Percentiles rank a stretch among this genome's conserved stretches.
phyloP scores from a whole-genome alignment of 2,329 filamentous ascomycete species.

The Xylariaceae sp. region DNA sequence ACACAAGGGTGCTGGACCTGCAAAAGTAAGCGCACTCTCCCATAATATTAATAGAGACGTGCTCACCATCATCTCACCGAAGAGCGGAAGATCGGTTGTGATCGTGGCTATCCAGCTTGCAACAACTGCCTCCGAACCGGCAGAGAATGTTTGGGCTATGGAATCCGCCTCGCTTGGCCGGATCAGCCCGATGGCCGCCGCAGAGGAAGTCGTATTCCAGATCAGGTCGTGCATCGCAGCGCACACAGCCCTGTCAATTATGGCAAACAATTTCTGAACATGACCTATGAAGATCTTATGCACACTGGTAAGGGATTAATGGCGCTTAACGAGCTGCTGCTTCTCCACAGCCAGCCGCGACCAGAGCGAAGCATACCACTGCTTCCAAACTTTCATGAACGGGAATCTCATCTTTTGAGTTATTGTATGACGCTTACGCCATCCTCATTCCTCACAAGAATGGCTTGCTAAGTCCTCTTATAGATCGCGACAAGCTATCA shows the following conservation, averaged over 20 bases:
- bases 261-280: constrained; percentile 48
- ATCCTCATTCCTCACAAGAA: not conserved
- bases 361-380: constrained; percentile 38
- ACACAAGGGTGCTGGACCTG: constrained; percentile 51
- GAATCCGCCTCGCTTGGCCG: constrained; percentile 53
- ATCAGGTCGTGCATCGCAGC: constrained; percentile 40
- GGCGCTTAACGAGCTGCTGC: constrained; percentile 32
- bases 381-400: constrained; percentile 38
- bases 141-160: constrained; percentile 52
- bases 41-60: constrained; percentile 8
- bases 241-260: constrained; percentile 39
- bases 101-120: constrained; percentile 50
- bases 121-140: constrained; percentile 51
- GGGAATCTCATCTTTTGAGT: constrained; percentile 38
- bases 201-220: constrained; percentile 38
- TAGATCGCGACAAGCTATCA: constrained; percentile 49
- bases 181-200: constrained; percentile 53
- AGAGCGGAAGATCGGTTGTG: constrained; percentile 57
- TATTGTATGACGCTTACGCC: constrained; percentile 37
- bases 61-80: constrained; percentile 26
- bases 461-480: constrained; percentile 18
- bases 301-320: constrained; percentile 40
- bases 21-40: constrained; percentile 44
- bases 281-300: constrained; percentile 46
- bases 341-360: constrained; percentile 35